Conservation (phyloP, 345 rosid genomes). For the Carallia pectinifolia region DNA sequence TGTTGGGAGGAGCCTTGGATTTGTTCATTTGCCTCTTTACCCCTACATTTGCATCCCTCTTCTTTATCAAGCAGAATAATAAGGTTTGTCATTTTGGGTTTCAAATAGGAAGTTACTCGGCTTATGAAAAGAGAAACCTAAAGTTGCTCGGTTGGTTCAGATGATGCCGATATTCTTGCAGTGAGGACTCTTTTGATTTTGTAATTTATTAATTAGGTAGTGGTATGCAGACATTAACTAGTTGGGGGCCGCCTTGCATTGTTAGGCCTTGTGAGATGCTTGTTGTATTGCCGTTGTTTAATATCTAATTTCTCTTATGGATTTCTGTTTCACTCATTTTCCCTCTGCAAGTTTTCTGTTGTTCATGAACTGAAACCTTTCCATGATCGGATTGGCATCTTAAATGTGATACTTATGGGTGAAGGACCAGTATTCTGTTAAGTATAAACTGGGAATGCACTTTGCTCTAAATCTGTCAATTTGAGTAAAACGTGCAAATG, state of each 20-base stretch:
- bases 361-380: background rate
- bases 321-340: background rate
- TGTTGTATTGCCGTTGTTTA: background rate
- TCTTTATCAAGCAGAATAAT: slow-evolving; percentile 14
- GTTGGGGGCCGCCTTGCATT: background rate
- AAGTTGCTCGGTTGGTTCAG: background rate
- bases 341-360: background rate
- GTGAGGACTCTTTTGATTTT: slow-evolving; percentile 6
- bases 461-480: too few species aligned
- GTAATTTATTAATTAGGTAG: slow-evolving; percentile 23
- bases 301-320: background rate
- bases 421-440: too few species aligned
- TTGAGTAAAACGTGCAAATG: too few species aligned
- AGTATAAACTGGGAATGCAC: too few species aligned
- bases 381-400: background rate
- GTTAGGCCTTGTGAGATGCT: slow-evolving; percentile 1
- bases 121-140: too few species aligned
- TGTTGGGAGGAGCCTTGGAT: slow-evolving; percentile 8
- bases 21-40: slow-evolving; percentile 12
- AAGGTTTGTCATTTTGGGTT: slow-evolving; percentile 19
- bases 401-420: too few species aligned
- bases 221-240: background rate
- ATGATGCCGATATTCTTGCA: background rate
- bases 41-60: background rate
- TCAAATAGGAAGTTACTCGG: background rate